Percentiles rank a stretch among this genome's conserved stretches.
Conservation (phyloP, 2,329 filamentous ascomycete genomes). For the Colletotrichum tropicicola region DNA sequence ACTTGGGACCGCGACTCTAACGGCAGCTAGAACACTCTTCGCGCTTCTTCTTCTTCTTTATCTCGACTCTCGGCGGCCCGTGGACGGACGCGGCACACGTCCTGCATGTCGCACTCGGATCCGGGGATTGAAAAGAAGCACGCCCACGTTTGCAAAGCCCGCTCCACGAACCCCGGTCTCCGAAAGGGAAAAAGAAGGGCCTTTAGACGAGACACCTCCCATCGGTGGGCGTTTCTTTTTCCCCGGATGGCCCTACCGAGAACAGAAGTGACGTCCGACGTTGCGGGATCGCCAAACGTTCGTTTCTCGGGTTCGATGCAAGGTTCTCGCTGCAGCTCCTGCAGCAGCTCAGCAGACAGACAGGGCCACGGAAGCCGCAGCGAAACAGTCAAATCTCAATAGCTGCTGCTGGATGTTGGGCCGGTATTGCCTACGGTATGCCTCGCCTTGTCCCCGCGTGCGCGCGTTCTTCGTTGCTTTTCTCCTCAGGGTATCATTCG, state of each 20-base stretch:
- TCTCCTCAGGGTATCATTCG: background rate
- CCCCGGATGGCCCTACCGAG: constrained; percentile 28
- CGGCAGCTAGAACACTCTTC: constrained; percentile 20
- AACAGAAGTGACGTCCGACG: constrained; percentile 29
- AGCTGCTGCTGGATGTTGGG: too few species aligned
- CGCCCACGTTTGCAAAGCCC: background rate
- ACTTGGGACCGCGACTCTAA: constrained; percentile 6
- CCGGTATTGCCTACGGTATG: background rate
- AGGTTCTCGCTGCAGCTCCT: background rate
- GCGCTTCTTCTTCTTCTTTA: background rate
- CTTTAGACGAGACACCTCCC: constrained; percentile 3
- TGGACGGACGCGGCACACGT: background rate
- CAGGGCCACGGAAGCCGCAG: too few species aligned
- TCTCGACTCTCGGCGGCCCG: background rate
- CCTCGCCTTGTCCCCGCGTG: background rate
- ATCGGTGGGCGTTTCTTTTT: constrained; percentile 6
- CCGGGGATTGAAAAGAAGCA: background rate
- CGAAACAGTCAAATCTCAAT: too few species aligned
- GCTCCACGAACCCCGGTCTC: background rate
- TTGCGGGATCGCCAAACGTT: constrained; percentile 18
- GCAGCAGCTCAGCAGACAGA: background rate
- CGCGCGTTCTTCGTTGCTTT: constrained; percentile 2
- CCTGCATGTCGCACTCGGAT: constrained; percentile 7
- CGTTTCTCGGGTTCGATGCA: constrained; percentile 4
- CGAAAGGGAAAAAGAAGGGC: too few species aligned